phyloP scores from a whole-genome alignment of 495 filamentous ascomycete species.

The Talaromyces adpressus region DNA sequence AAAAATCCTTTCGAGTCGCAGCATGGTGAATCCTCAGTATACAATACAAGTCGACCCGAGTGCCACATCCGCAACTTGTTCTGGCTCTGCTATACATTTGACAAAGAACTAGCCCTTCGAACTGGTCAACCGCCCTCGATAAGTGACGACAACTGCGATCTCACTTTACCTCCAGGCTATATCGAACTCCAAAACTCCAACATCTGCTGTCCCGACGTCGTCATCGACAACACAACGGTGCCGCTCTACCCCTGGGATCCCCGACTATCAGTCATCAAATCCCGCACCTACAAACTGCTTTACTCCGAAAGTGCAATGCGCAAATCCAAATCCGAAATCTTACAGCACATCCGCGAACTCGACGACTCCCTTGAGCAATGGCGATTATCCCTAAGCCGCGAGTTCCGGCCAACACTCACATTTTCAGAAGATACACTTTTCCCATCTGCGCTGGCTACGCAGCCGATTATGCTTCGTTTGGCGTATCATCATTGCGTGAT shows the following conservation, averaged over 20 bases:
- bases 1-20: neutral
- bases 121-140: conserved; percentile 46
- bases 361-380: conserved; percentile 46
- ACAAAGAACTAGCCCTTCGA: conserved; percentile 44
- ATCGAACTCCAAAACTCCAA: conserved; percentile 12
- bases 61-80: conserved; percentile 38
- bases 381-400: conserved; percentile 34
- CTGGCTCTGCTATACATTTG: conserved; percentile 46
- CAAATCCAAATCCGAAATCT: conserved; percentile 45
- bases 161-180: conserved; percentile 32
- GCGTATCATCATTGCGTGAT: conserved; percentile 47
- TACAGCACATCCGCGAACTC: conserved; percentile 44
- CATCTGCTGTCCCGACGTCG: too few relatives aligned
- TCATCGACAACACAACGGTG: conserved; percentile 14
- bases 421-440: neutral
- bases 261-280: conserved; percentile 43
- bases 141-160: conserved; percentile 46
- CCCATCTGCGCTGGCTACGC: conserved; percentile 22
- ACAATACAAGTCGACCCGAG: neutral
- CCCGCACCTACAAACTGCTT: conserved; percentile 36
- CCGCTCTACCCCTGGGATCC: conserved; percentile 42
- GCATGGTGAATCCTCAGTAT: neutral
- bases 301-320: conserved; percentile 39
- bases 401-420: conserved; percentile 8
- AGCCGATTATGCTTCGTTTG: conserved; percentile 37